Evolutionary conservation across 257 asterid species (phyloP), one percentile per base, ranked within the genome.

Genomic region (Solanum pimpinellifolium): DNA sequence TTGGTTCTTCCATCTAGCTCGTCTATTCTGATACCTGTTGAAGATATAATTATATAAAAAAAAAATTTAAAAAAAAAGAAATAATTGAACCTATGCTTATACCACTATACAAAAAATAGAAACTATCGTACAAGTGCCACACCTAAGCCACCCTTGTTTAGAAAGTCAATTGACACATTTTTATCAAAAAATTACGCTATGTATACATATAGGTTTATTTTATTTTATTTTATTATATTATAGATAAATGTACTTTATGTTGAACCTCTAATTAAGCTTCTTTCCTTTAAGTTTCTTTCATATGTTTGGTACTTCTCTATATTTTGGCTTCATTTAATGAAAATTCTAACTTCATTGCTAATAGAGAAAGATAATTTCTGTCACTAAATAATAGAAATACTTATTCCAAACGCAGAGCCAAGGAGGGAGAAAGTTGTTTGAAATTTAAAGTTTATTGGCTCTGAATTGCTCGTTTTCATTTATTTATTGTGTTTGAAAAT

Each of bases 1-100:
- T 91, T 96, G 98, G 56, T 87, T 95, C 94, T 92, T 95, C 99
- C 98, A 95, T 2, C 99, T 89, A 14, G 98, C 98, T 20, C 98
- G 84, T 89, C 91, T 94, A 91, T 96, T 96, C 83, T 96, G 99
- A 74, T 95, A 80, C 68, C 84, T 80, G 41, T 47, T 6, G 11
- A 27, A 27, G 4, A 47, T 0, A 47, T 80, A 78, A 46, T 78
- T 46, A 78, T 11, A 6, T 78, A 12, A 20, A 21, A 59, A 76
- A n/a, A 7, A 42, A 41, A 41, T 27, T 27, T 27, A 27, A 29
- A 29, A 29, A 29, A 29, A 29, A n/a, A n/a, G n/a, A 29, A 42
- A 42, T 15, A 78, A 1, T 44, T 78, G 25, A 46, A 2, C 2
- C 8, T 5, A 46, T 12, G 8, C 5, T 13, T 15, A 7, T 33